These are phyloP conservation scores for Discostella pseudostelligera DNA, from an alignment of 108 stramenopile genomes.

Conservation along the genomic window DNA sequence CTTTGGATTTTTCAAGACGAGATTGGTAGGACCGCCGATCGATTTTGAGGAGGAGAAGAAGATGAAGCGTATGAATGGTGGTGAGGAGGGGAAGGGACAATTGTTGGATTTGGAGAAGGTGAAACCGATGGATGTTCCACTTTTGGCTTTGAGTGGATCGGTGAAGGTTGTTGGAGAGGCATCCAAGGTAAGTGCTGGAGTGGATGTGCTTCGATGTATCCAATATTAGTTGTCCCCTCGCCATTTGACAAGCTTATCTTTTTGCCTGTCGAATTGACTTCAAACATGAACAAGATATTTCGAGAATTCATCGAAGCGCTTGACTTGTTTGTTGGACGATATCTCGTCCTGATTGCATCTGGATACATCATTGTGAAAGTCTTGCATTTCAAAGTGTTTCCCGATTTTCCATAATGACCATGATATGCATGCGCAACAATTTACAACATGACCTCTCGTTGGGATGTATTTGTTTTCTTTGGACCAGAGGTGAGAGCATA, in stretches of 20 bases:
- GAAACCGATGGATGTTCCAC: conserved; percentile 35
- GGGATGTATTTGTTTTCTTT: no score
- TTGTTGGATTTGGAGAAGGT: conserved; percentile 54
- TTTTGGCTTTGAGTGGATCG: conserved; percentile 59
- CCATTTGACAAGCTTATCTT: background rate
- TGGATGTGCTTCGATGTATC: background rate
- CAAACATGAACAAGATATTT: conserved; percentile 27
- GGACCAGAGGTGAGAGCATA: no score
- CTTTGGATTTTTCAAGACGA: conserved; percentile 76
- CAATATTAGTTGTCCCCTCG: background rate
- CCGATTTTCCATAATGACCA: conserved; percentile 70
- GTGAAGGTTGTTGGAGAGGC: conserved; percentile 73
- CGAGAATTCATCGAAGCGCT: conserved; percentile 73
- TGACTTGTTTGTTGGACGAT: conserved; percentile 88
- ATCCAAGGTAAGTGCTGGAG: conserved; percentile 65
- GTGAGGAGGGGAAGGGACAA: conserved; percentile 13
- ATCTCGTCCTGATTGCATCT: conserved; percentile 79
- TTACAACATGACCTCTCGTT: no score
- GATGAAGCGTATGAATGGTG: conserved; percentile 17
- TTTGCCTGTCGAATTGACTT: conserved; percentile 6
- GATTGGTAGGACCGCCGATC: conserved; percentile 76
- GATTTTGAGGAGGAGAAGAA: conserved; percentile 44
- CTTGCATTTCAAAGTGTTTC: conserved; percentile 92
- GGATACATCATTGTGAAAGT: conserved; percentile 89
- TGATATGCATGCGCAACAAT: no score